Evolutionary conservation across 2,329 filamentous ascomycete species (phyloP), one percentile per base, ranked within the genome.

Genomic region (Exophiala spinifera): DNA sequence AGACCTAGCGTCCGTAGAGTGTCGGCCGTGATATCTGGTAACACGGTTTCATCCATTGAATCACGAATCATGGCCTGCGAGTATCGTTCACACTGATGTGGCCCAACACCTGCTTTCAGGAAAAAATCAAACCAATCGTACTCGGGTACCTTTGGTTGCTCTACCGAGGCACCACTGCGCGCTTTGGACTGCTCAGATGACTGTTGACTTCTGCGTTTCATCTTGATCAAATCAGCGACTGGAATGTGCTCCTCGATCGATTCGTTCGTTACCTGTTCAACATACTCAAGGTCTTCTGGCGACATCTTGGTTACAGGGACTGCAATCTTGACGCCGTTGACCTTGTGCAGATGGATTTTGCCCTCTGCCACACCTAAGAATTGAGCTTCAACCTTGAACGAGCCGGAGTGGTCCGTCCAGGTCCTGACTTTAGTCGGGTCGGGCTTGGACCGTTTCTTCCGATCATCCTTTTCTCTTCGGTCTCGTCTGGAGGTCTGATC

Each of bases 91-190:
- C 94, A 99, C 43, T 96, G 85, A 55, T 95, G 89, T 46, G 92
- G 89, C 42, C 91, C 87, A 64, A 97, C 90, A 44, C 95, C 92
- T 69, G 91, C 95, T 60, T 86, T 85, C 37, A 99, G 76, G 78
- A 99, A 99, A 75, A 99, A 97, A 68, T 96, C 91, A 67, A 99
- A 99, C 94, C 94, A 99, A 70, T 99, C 94, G 69, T 97, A 95
- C 45, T 94, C 86, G 1, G 87, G 79, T 40, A 60, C 53, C 54
- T 67, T 66, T n/a, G 61, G 39, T 37, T 56, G 49, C 34, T 66
- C 65, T 36, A 68, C 61, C 21, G 63, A 65, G 25, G 65, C 68
- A 49, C 74, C 74, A 58, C 70, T 67, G 47, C 67, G 69, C 51
- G 71, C 73, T 21, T 72, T 65, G 14, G 67, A 63, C 52, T 69